These are phyloP conservation scores for Phialophora tarda DNA, from an alignment of 2,329 filamentous ascomycete species.

Conservation along the genomic window DNA sequence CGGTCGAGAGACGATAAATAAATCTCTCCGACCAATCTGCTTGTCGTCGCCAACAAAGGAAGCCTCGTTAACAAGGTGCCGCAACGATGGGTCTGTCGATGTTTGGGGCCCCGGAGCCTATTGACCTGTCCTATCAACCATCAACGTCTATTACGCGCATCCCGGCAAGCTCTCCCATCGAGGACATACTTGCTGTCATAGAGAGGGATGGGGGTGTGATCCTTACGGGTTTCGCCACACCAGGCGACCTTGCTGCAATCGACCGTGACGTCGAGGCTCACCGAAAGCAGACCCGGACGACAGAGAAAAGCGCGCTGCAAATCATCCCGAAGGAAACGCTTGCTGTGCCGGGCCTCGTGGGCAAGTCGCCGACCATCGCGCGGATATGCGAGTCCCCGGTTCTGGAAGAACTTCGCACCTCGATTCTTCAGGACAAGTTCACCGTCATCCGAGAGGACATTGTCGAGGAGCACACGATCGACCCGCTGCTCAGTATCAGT, in stretches of 20 bases:
- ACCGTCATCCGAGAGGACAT: slow-evolving; percentile 38
- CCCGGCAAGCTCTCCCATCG: slow-evolving; percentile 40
- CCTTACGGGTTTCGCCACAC: slow-evolving; percentile 41
- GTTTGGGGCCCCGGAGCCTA: slow-evolving; percentile 19
- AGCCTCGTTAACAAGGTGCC: background rate
- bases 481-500: slow-evolving; percentile 42
- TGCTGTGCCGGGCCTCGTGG: slow-evolving; percentile 42
- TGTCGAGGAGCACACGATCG: slow-evolving; percentile 36
- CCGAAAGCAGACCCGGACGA: slow-evolving; percentile 16
- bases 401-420: slow-evolving; percentile 39
- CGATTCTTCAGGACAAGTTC: slow-evolving; percentile 41
- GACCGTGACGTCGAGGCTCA: slow-evolving; percentile 32
- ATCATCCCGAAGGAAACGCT: slow-evolving; percentile 32
- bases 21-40: background rate
- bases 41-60: background rate
- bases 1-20: background rate
- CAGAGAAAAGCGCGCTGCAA: slow-evolving; percentile 27
- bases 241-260: slow-evolving; percentile 40
- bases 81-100: slow-evolving; percentile 21
- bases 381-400: slow-evolving; percentile 39
- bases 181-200: slow-evolving; percentile 43
- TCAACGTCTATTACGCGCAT: slow-evolving; percentile 38
- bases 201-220: slow-evolving; percentile 46
- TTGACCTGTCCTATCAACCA: slow-evolving; percentile 25
- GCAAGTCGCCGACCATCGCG: slow-evolving; percentile 37